Evolutionary conservation across 805 yeast species (phyloP).

Genomic region (Saccharomycopsis schoenii): DNA sequence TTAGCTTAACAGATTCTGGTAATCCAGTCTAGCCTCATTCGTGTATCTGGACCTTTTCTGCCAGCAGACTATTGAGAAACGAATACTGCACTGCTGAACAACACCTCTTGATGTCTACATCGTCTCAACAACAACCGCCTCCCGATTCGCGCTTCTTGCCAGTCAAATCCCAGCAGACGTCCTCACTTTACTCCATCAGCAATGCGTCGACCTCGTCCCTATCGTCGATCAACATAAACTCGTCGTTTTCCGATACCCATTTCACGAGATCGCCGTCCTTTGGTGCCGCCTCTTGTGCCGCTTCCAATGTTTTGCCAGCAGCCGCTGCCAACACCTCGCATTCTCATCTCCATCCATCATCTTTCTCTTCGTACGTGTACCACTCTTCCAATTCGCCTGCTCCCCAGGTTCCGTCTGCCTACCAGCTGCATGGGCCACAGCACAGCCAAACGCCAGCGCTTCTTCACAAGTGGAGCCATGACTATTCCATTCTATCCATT

Average conservation of each 20-base stretch:
- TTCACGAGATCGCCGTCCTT: background rate
- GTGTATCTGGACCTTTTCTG: too few species aligned
- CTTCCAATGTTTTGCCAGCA: background rate
- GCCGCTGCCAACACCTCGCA: background rate
- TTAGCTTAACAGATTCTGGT: too few species aligned
- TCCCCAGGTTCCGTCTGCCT: background rate
- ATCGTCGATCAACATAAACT: slow-evolving; percentile 12
- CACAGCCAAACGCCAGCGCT: slow-evolving; percentile 23
- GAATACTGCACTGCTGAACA: background rate
- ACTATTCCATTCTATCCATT: slow-evolving; percentile 64
- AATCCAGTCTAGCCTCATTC: too few species aligned
- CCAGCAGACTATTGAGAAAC: too few species aligned
- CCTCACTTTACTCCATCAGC: slow-evolving; percentile 6
- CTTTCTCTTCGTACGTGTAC: background rate
- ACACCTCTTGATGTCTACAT: background rate
- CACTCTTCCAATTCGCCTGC: background rate
- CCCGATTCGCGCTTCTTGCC: background rate
- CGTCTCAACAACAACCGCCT: background rate
- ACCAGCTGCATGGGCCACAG: background rate
- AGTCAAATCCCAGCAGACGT: background rate
- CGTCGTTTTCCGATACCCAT: background rate
- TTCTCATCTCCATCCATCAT: background rate
- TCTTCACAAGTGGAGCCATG: slow-evolving; percentile 69
- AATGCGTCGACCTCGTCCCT: slow-evolving; percentile 8
- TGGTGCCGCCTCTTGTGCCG: background rate